These are phyloP conservation scores for Entrophospora sp. DNA, from an alignment of 192 early-diverging fungal genomes.

Conservation along the genomic window DNA sequence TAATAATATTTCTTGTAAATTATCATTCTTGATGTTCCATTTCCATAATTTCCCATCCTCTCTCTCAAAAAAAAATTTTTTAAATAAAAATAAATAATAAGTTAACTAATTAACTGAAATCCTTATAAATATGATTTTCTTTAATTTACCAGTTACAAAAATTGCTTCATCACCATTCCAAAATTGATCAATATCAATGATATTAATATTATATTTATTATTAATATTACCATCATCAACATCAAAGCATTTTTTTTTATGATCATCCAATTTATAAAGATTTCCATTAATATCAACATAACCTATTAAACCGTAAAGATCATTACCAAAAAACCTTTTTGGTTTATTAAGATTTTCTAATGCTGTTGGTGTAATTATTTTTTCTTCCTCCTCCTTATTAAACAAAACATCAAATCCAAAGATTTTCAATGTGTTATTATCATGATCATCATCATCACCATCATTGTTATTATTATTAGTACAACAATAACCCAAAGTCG, in stretches of 20 bases:
- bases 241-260: too few relatives aligned
- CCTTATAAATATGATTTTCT: neutral
- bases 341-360: neutral
- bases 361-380: neutral
- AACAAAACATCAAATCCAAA: too few relatives aligned
- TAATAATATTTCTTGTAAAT: neutral
- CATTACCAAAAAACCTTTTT: constrained; percentile 7
- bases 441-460: too few relatives aligned
- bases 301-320: neutral
- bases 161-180: constrained; percentile 1
- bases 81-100: neutral
- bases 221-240: too few relatives aligned
- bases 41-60: neutral
- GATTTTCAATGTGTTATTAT: neutral
- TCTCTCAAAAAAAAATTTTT: neutral
- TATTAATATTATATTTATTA: neutral
- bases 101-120: too few relatives aligned
- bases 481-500: neutral
- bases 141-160: neutral
- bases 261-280: neutral
- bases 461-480: too few relatives aligned
- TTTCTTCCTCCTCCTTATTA: too few relatives aligned
- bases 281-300: constrained; percentile 10
- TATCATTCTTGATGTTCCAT: neutral
- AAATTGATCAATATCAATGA: neutral